Percentiles rank a stretch among this genome's conserved stretches.
These are phyloP conservation scores for Avicennia marina DNA, from an alignment of 257 asterid genomes.

Conservation along the genomic window DNA sequence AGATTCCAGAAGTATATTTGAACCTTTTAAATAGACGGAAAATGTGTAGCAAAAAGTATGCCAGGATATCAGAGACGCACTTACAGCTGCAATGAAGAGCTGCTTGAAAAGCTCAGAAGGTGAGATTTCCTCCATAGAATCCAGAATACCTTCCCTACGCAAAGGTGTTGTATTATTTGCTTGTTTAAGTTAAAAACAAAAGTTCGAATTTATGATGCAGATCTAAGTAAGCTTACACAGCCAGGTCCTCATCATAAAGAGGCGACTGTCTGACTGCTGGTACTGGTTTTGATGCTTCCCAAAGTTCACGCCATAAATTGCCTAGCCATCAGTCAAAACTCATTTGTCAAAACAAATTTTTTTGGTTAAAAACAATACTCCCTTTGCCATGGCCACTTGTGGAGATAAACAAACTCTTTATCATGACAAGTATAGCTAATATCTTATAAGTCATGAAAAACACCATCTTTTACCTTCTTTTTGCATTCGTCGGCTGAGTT, in stretches of 20 bases:
- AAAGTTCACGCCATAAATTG: constrained; percentile 95
- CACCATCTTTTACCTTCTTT: constrained; percentile 66
- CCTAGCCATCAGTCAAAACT: constrained; percentile 42
- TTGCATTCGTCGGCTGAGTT: constrained; percentile 94
- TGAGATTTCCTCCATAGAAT: constrained; percentile 55
- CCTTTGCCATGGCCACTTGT: constrained; percentile 7
- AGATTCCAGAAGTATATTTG: too few relatives aligned
- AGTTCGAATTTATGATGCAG: background rate
- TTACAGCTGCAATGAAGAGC: constrained; percentile 77
- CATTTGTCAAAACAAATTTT: constrained; percentile 11
- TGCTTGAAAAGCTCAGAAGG: constrained; percentile 87
- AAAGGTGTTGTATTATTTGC: constrained; percentile 14
- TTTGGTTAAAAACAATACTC: background rate
- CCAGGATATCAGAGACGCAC: constrained; percentile 28
- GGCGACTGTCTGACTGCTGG: constrained; percentile 92
- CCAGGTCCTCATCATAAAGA: constrained; percentile 93
- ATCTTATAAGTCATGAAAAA: background rate
- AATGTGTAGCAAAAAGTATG: too few relatives aligned
- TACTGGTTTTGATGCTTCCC: constrained; percentile 95
- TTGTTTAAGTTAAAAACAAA: constrained; percentile 6
- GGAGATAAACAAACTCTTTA: constrained; percentile 1
- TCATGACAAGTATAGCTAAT: background rate
- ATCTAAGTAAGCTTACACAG: constrained; percentile 66
- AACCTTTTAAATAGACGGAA: too few relatives aligned
- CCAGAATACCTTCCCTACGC: constrained; percentile 84